Evolutionary conservation across 441 rosid genomes (phyloP), one percentile per base, ranked within the genome.

Genomic region (Eutrema salsugineum): DNA sequence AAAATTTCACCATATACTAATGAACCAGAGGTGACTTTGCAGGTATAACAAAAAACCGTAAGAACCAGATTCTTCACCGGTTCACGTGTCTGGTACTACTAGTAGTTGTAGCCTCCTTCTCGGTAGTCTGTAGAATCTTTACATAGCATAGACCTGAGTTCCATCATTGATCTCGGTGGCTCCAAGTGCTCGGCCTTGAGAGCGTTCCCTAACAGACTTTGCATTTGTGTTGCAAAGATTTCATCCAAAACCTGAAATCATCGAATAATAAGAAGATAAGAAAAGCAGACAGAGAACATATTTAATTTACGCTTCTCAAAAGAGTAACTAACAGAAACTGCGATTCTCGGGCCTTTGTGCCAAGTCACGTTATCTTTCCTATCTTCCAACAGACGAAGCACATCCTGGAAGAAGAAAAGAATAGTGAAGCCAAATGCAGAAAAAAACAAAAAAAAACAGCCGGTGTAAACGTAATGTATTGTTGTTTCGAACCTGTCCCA

Each of bases 161-260:
- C 99, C 87, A 85, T 85, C 77, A 94, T 82, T 0, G 97, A 91
- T 59, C 90, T 84, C 0, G 99, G 97, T 11, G 91, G 90, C 83
- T 94, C 97, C 40, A 91, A 67, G 67, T 90, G 94, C 68, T 86
- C 93, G 3, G 78, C 84, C 66, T 86, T 88, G 20, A 94, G 69
- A 4, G 85, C 80, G 59, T 91, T 90, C 47, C 97, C 99, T 22
- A 90, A 88, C 66, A 90, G 77, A 65, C 86, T 82, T 77, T 94
- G 97, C 95, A 94, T 88, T 44, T 87, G 88, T 22, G 95, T 86
- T 12, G 79, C 88, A 59, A 91, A 94, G 19, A 89, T 82, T 48
- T 94, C 97, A 59, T 94, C 97, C 81, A 91, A 64, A 24, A 94
- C 86, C 99, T 77, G 40, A 54, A 59, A 9, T 33, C 49, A 44